A percentile compares a stretch with the other conserved stretches of the same genome.
These are phyloP conservation scores for Pseudogymnoascus sp. DNA, from an alignment of 2,329 filamentous ascomycete species.

Conservation along the genomic window DNA sequence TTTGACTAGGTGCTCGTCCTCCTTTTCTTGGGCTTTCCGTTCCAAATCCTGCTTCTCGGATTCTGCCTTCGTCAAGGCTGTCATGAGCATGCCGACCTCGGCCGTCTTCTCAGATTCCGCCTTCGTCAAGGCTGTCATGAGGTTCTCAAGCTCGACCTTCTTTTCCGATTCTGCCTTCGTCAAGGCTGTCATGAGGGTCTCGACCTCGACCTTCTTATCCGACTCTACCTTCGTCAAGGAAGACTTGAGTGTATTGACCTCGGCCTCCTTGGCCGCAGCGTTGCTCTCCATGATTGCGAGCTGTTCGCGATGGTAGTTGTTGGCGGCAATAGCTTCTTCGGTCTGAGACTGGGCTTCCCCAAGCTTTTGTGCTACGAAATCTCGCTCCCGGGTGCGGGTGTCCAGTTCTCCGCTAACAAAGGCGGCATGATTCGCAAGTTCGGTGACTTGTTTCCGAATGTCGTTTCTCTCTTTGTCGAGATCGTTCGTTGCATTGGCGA, in stretches of 20 bases:
- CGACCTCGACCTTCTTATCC: background rate
- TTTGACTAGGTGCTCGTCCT: background rate
- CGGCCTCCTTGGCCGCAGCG: background rate
- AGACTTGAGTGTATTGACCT: background rate
- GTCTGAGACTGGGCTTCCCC: background rate
- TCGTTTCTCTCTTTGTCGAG: background rate
- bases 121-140: background rate
- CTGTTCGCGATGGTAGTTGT: background rate
- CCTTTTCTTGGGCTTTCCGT: background rate
- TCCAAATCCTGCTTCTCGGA: background rate
- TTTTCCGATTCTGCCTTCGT: background rate
- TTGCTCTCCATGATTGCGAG: background rate
- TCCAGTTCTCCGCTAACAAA: slow-evolving; percentile 2
- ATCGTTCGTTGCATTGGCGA: background rate
- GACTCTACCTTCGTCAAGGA: background rate
- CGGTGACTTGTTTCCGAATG: background rate
- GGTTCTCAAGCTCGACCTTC: background rate
- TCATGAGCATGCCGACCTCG: background rate
- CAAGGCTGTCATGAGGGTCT: background rate
- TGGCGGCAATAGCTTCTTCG: background rate
- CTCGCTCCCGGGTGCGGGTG: background rate
- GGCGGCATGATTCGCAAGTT: background rate
- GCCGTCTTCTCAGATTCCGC: background rate
- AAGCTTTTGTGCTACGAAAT: background rate
- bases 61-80: background rate